Base-by-base conservation (phyloP, 2,329 filamentous ascomycete genomes). In the Clarireedia monteithiana region DNA sequence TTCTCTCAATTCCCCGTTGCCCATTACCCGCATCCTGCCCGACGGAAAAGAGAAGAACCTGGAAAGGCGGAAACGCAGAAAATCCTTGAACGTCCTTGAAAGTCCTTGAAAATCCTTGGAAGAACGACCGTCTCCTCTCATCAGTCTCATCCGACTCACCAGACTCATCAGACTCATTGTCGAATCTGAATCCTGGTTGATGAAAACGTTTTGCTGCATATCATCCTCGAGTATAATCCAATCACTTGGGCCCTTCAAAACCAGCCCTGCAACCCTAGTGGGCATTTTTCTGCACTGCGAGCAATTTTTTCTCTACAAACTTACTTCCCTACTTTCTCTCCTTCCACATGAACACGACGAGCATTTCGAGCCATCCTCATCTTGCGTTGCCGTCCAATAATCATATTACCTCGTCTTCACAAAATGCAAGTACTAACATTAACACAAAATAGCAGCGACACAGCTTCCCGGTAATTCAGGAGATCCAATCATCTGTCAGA, bases 161-260 rank as follows among this genome's bases (percentile, higher is more conserved):
- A 17, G 17, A 17, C 17, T 17, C 17, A 17, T 17, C 17, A 6
- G 40, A 23, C 44, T 14, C n/a, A 17, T 44, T 17, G n/a, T 44
- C 40, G 23, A 14, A 15, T 24, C 3, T 24, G 23, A 17, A 47
- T 30, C 36, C 36, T 26, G 36, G 26, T 44, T 46, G 10, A 36
- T 39, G 26, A 44, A 54, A 47, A 30, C 20, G 20, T 30, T 42
- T 34, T 34, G 26, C 38, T 55, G 38, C 53, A 55, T 26, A 36
- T 55, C 53, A 55, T 50, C 27, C 27, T 30, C 27, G 27, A 30
- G 27, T 30, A 36, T 23, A 38, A 55, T 50, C 53, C 53, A 55
- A 55, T 55, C 53, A 55, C 23, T 50, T 15, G 46, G 26, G 39
- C 46, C 10, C 27, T 50, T 10, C 38, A 42, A 40, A 55, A 34